Percentiles rank a stretch among this genome's conserved stretches.
These are phyloP conservation scores for Cantharellus cinnabarinus DNA, from an alignment of 768 basidiomycete species.

Conservation along the genomic window DNA sequence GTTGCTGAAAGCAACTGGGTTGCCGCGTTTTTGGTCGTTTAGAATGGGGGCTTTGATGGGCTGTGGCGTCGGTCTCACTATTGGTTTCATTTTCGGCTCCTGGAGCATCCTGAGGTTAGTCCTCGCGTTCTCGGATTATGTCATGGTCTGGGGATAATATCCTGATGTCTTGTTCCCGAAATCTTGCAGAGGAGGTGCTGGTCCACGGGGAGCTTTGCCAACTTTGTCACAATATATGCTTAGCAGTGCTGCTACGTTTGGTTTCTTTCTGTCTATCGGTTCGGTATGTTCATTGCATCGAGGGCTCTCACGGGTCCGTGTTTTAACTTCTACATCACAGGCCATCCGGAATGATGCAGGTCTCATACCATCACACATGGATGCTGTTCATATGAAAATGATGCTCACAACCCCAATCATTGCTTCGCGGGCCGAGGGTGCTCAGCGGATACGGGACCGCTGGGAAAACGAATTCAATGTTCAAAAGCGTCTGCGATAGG, in stretches of 20 bases:
- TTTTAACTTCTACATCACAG: constrained; percentile 20
- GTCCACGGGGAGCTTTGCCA: constrained; percentile 72
- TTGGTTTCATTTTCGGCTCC: constrained; percentile 92
- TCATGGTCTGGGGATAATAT: background rate
- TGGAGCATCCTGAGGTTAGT: constrained; percentile 77
- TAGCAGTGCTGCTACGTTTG: constrained; percentile 90
- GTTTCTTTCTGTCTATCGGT: constrained; percentile 89
- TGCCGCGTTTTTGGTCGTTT: background rate
- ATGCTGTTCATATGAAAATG: constrained; percentile 32
- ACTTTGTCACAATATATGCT: constrained; percentile 98
- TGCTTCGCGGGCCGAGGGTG: constrained; percentile 46
- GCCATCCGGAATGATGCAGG: constrained; percentile 69
- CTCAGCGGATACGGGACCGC: constrained; percentile 45
- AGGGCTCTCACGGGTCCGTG: constrained; percentile 2
- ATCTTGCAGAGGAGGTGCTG: constrained; percentile 53
- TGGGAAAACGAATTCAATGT: constrained; percentile 27
- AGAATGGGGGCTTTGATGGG: constrained; percentile 91
- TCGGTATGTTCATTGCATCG: constrained; percentile 30
- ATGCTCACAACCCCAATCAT: constrained; percentile 37
- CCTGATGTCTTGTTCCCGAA: background rate
- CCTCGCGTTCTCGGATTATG: background rate
- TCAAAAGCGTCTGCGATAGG: too few species aligned
- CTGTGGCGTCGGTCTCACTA: constrained; percentile 83
- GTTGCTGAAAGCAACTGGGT: too few species aligned
- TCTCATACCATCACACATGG: constrained; percentile 33